Base-by-base conservation (phyloP, 1,139 yeast species). In the Pichia sp. region DNA sequence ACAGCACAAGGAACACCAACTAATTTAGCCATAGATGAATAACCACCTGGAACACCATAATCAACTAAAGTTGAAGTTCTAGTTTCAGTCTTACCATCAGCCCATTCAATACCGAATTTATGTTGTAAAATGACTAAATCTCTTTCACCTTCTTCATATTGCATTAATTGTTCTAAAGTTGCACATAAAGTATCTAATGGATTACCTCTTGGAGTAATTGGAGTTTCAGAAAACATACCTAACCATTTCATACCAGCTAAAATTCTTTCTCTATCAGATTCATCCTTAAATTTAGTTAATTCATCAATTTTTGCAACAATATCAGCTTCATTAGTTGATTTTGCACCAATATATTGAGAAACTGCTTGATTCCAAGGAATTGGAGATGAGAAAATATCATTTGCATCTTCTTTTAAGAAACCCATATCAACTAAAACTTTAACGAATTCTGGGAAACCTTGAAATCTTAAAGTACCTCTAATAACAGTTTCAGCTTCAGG, bases 1-100 rank as follows among this genome's bases (percentile, higher is more conserved):
- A 92, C 95, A 49, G 97, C 97, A 70, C 96, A 92, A 56, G 98
- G 98, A 55, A 89, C 94, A 73, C 98, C 98, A 49, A 92, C 98
- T 57, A 87, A 77, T 66, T 92, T 90, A 57, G 98, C 98, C 98
- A 92, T 92, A 41, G 97, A 90, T 38, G 96, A 85, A 79, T 90
- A 92, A 48, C 97, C 97, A 50, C 85, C 79, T 60, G 87, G 87
- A 59, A 78, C 81, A 73, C 98, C 98, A 68, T 86, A 87, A 69
- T 89, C 96, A 41, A 89, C 92, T 65, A 92, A 75, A 53, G 98
- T 92, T 28, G 97, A 85, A 49, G 97, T 90, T 76, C 97, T 87
- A 54, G 82, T 76, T 72, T 92, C 97, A 48, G 76, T 78, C 55
- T 80, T 69, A 58, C 97, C 97, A 62, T 92, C 92, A 48, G 92